These are phyloP conservation scores for Aspergillus phoenicis DNA, from an alignment of 2,329 filamentous ascomycete species.

Conservation along the genomic window DNA sequence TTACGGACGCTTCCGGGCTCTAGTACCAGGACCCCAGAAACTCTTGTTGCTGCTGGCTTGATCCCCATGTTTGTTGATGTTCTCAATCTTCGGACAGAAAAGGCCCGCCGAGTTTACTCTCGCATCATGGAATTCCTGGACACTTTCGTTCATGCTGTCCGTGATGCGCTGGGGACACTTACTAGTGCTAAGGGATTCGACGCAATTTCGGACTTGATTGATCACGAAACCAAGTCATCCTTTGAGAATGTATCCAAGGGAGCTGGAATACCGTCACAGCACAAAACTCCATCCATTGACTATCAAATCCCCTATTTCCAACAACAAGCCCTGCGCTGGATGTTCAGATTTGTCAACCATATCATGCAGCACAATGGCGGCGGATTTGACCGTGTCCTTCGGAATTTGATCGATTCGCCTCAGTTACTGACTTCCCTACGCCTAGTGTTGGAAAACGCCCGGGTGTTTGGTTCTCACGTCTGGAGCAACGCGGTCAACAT, in stretches of 20 bases:
- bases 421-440: slow-evolving; percentile 78
- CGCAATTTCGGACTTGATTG: slow-evolving; percentile 82
- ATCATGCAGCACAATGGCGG: slow-evolving; percentile 83
- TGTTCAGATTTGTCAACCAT: slow-evolving; percentile 95
- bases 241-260: slow-evolving; percentile 67
- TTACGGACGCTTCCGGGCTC: slow-evolving; percentile 75
- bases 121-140: slow-evolving; percentile 87
- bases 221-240: slow-evolving; percentile 73
- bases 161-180: slow-evolving; percentile 80
- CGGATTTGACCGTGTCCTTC: slow-evolving; percentile 84
- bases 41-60: slow-evolving; percentile 85
- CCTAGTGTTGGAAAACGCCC: slow-evolving; percentile 76
- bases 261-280: slow-evolving; percentile 70
- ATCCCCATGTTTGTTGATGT: slow-evolving; percentile 90
- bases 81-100: slow-evolving; percentile 75
- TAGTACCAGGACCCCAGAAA: slow-evolving; percentile 72
- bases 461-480: slow-evolving; percentile 83
- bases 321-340: slow-evolving; percentile 88
- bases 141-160: slow-evolving; percentile 80
- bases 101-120: slow-evolving; percentile 81
- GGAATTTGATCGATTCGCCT: slow-evolving; percentile 92
- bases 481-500: slow-evolving; percentile 95
- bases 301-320: slow-evolving; percentile 92
- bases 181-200: slow-evolving; percentile 83
- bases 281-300: slow-evolving; percentile 81